Evolutionary conservation across 2,329 filamentous ascomycete genomes (phyloP), one percentile per base, ranked within the genome.

Genomic region (Chrysosphaeria jannelii): DNA sequence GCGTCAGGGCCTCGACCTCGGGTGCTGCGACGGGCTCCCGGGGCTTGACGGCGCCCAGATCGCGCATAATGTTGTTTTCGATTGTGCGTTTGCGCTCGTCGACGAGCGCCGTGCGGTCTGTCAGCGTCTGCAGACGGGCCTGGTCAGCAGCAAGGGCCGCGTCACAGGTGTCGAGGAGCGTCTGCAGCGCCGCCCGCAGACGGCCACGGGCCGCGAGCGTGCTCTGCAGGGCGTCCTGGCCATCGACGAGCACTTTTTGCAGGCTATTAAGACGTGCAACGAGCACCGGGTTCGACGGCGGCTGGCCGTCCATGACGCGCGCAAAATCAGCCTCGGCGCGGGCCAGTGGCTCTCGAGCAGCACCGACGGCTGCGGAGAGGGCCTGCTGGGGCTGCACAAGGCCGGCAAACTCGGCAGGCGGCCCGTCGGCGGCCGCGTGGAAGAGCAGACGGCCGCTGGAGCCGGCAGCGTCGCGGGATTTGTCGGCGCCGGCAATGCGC

Each of bases 1-100:
- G 32, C 19, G 31, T 33, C 27, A 33, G 19, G 1, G 36, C 71
- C 42, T 93, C 81, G 27, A 89, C 56, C 33, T 79, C 64, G 2
- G 81, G 79, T 16, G 75, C 64, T 29, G 65, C 62, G 8, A 61
- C 60, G 31, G 75, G 70, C 13, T 52, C 42, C 42, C 4, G 49
- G 48, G 29, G 44, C 53, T 19, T 44, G 45, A n/a, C 50, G 42
- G 6, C 49, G 47, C 3, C 51, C 12, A 90, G 55, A 6, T 74
- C 75, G 24, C 70, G 63, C 57, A 97, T 76, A 33, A 97, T 93
- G 23, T 63, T 68, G 32, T 81, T 63, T 42, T 97, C 85, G 6
- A 97, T 78, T 22, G 85, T 70, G 24, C 67, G 64, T 43, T 88
- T 89, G 45, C 75, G 79, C 10, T 53, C 48, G 34, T 91, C 79